Evolutionary conservation across 371 early-diverging fungal genomes (phyloP).

Genomic region (Gilbertella persicaria): DNA sequence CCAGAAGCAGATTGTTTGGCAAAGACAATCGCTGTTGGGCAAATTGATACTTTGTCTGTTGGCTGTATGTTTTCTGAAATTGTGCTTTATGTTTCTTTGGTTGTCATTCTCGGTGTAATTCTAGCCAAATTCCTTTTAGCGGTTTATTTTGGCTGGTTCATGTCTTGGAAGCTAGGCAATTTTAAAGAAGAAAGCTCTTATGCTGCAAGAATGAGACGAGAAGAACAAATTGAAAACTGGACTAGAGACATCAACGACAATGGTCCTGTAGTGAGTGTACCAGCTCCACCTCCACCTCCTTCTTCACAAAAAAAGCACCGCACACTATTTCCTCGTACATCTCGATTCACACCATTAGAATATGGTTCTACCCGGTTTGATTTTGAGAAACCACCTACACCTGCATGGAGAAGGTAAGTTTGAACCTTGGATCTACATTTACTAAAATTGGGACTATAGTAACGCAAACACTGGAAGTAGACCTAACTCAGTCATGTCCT

Average conservation of each 20-base stretch:
- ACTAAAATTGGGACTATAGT: not conserved
- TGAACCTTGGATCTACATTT: not conserved
- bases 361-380: conserved; percentile 41
- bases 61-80: conserved; percentile 74
- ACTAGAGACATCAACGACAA: conserved; percentile 47
- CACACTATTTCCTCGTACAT: conserved; percentile 37
- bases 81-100: conserved; percentile 61
- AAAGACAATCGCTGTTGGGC: conserved; percentile 68
- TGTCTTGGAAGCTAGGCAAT: conserved; percentile 64
- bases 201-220: conserved; percentile 58
- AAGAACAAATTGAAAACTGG: conserved; percentile 64
- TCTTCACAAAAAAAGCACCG: conserved; percentile 18
- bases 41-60: conserved; percentile 63
- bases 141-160: conserved; percentile 73
- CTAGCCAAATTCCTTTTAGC: conserved; percentile 74
- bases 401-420: conserved; percentile 41
- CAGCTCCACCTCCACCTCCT: conserved; percentile 8
- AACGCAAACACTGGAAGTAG: conserved; percentile 3
- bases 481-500: conserved; percentile 11
- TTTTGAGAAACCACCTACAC: conserved; percentile 32
- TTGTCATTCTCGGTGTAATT: conserved; percentile 64
- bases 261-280: conserved; percentile 23
- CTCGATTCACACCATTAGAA: conserved; percentile 43
- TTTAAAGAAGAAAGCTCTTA: conserved; percentile 49
- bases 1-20: conserved; percentile 58